Evolutionary conservation across 768 basidiomycete genomes (phyloP).

Genomic region (Neoboletus magnificus): DNA sequence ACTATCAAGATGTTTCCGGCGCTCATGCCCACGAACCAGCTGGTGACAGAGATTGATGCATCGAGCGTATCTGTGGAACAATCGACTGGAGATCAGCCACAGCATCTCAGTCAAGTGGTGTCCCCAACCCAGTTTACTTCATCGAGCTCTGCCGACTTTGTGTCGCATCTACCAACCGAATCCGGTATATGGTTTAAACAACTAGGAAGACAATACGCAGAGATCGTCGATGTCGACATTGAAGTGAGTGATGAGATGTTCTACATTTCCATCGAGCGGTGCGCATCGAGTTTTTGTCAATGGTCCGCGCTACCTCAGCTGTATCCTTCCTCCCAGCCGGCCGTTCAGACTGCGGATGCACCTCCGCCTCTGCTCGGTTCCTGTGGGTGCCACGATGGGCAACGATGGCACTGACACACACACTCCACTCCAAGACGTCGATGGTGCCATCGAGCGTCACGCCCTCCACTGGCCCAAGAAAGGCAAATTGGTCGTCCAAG

Average conservation of each 20-base stretch:
- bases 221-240: constrained; percentile 24
- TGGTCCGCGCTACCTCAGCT: background rate
- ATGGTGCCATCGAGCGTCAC: constrained; percentile 11
- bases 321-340: background rate
- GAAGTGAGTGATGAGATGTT: constrained; percentile 23
- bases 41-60: background rate
- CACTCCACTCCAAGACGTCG: constrained; percentile 1
- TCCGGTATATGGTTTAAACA: constrained; percentile 29
- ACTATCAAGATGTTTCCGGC: constrained; percentile 4
- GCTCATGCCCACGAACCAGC: background rate
- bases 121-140: background rate
- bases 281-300: background rate
- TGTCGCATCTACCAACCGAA: constrained; percentile 14
- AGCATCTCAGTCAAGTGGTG: background rate
- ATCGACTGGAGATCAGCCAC: background rate
- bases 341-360: constrained; percentile 16
- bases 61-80: background rate
- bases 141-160: background rate
- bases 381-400: background rate
- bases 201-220: constrained; percentile 15
- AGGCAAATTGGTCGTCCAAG: constrained; percentile 43
- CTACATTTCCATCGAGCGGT: constrained; percentile 15
- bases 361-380: constrained; percentile 24
- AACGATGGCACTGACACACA: background rate
- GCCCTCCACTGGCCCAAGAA: constrained; percentile 41